Base-by-base conservation (phyloP, 208 protist species). In the Acanthamoeba royreba region DNA sequence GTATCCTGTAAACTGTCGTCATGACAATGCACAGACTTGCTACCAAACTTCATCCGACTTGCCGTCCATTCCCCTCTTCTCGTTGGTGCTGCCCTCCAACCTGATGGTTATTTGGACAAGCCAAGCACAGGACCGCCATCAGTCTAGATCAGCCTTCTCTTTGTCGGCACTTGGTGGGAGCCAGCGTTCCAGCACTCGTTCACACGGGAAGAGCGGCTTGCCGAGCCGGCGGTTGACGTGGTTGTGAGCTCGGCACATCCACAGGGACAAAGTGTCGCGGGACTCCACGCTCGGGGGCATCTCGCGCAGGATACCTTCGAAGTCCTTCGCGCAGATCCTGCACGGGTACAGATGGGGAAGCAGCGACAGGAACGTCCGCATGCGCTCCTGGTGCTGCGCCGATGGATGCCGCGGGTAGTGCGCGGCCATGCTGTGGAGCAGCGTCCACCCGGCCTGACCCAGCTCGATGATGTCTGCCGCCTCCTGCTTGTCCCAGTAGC, bases 221-320 rank as follows among this genome's bases (percentile, higher is more conserved):
- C 92, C 92, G 22, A 95, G 91, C 79, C 89, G 47, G n/a, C n/a
- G 13, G 35, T 95, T 95, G 33, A 95, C 94, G 8, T 40, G 52
- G 38, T 95, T 95, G 93, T 95, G 94, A 35, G 93, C 38, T 4
- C 66, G 42, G 45, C 93, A 95, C 94, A 95, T 95, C 94, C 94
- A 95, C 38, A 83, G 13, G 22, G 45, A 42, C 5, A 95, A 94
- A 31, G 42, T 49, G 22, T 93, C 28, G 25, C 93, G 79, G 8
- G 69, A 86, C n/a, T 52, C 55, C 22, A 92, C 35, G 72, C 69
- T 7, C 35, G 94, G 94, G 4, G 94, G 94, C 4, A 63, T 74
- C 53, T 58, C 35, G 3, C 3, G 4, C 40, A 95, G 5, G 31
- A 93, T 49, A 9, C 17, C 17, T 38, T 46, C 28, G 31, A 94